phyloP scores from a whole-genome alignment of 495 filamentous ascomycete genomes.

The Aspergillus incahuasiensis region DNA sequence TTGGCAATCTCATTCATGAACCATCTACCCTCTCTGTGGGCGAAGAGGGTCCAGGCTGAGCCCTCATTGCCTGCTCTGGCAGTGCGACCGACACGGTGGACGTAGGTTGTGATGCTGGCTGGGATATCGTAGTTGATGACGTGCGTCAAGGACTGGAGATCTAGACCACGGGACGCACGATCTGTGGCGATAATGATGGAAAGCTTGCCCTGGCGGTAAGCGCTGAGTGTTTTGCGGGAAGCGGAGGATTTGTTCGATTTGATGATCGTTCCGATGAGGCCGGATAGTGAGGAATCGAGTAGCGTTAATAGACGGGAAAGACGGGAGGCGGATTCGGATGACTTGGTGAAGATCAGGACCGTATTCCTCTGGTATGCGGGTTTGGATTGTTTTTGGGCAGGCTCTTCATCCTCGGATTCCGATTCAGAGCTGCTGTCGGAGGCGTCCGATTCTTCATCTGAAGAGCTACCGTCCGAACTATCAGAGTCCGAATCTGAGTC shows the following conservation, averaged over 20 bases:
- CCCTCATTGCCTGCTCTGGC: constrained; percentile 76
- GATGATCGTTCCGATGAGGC: constrained; percentile 64
- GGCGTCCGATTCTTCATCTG: neutral
- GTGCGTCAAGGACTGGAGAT: constrained; percentile 70
- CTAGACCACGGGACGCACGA: constrained; percentile 87
- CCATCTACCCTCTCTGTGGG: constrained; percentile 73
- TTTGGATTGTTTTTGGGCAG: neutral
- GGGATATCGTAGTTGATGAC: constrained; percentile 96
- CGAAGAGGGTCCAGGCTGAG: constrained; percentile 76
- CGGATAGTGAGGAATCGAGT: constrained; percentile 55
- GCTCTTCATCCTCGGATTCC: neutral
- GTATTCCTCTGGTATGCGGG: constrained; percentile 15
- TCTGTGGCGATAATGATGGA: constrained; percentile 85
- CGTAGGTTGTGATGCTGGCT: constrained; percentile 70
- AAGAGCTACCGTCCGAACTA: constrained; percentile 1
- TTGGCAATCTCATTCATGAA: constrained; percentile 75
- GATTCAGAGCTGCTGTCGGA: constrained; percentile 18
- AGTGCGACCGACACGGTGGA: constrained; percentile 90
- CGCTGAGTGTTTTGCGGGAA: constrained; percentile 56
- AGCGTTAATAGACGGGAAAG: constrained; percentile 71
- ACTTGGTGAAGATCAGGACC: constrained; percentile 82
- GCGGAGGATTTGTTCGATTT: constrained; percentile 64
- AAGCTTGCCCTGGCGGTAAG: constrained; percentile 58
- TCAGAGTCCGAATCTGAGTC: constrained; percentile 8
- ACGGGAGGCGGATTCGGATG: constrained; percentile 76